Conservation (phyloP, 805 yeast species). For the Barnettozyma populi region DNA sequence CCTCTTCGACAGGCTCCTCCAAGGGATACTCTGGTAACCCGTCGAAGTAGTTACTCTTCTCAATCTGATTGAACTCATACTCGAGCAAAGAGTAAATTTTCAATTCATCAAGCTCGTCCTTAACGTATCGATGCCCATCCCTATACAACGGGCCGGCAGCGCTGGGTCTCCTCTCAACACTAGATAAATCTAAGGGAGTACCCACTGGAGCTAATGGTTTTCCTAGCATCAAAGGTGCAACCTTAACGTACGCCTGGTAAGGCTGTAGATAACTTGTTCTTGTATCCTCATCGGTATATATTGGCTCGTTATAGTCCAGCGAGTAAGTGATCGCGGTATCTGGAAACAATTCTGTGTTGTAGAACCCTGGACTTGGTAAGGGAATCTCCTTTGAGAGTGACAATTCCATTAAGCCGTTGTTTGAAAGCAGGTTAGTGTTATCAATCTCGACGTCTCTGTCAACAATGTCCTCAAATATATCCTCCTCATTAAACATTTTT, state of each 20-base stretch:
- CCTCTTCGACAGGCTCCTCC: not conserved
- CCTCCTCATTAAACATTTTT: not conserved
- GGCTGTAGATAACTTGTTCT: constrained; percentile 16
- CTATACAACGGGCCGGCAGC: constrained; percentile 12
- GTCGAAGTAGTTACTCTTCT: constrained; percentile 6
- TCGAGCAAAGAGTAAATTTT: constrained; percentile 18
- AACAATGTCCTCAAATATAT: not conserved
- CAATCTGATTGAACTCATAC: constrained; percentile 17
- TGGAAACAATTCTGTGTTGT: not conserved
- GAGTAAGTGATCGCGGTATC: not conserved
- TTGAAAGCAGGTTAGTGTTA: not conserved
- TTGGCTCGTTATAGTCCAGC: not conserved
- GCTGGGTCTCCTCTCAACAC: constrained; percentile 5
- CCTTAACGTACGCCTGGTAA: constrained; percentile 14
- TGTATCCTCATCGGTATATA: constrained; percentile 4
- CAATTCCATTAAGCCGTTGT: not conserved
- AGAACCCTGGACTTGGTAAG: not conserved
- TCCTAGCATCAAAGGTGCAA: constrained; percentile 17
- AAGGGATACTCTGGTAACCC: not conserved
- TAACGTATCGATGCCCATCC: constrained; percentile 1
- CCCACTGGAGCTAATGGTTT: constrained; percentile 17
- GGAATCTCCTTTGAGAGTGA: not conserved
- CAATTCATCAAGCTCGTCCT: constrained; percentile 15
- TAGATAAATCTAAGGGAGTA: constrained; percentile 20
- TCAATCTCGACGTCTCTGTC: not conserved